A percentile compares a stretch with the other conserved stretches of the same genome.
These are phyloP conservation scores for Candida sp. DNA, from an alignment of 1,139 yeast species.

Conservation along the genomic window DNA sequence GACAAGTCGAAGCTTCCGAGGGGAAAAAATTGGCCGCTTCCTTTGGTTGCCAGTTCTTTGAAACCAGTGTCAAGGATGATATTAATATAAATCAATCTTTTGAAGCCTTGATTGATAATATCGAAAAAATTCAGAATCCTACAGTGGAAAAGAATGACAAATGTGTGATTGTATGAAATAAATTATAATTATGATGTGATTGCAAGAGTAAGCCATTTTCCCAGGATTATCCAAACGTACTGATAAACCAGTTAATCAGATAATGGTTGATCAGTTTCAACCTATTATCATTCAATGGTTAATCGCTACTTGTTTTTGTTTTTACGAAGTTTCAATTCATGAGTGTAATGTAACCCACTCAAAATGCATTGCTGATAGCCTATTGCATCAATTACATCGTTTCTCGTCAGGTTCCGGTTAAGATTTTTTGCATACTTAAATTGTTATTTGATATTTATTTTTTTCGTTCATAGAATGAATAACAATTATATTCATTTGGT, in stretches of 20 bases:
- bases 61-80: slow-evolving; percentile 79
- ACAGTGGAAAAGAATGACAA: slow-evolving; percentile 31
- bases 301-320: not conserved
- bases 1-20: slow-evolving; percentile 65
- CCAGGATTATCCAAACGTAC: no score
- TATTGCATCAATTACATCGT: no score
- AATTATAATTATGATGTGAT: no score
- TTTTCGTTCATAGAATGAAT: no score
- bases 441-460: not conserved
- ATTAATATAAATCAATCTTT: slow-evolving; percentile 66
- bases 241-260: not conserved
- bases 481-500: not conserved
- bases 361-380: not conserved
- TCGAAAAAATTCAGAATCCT: slow-evolving; percentile 61
- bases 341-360: not conserved
- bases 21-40: slow-evolving; percentile 62
- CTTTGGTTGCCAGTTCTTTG: slow-evolving; percentile 67
- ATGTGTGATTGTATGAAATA: slow-evolving; percentile 24
- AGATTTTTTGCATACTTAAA: not conserved
- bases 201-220: no score
- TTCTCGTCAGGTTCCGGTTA: no score
- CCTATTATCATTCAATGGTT: no score
- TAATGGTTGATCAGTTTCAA: no score
- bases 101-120: slow-evolving; percentile 63
- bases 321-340: not conserved